Evolutionary conservation across 2,329 filamentous ascomycete species (phyloP), one percentile per base, ranked within the genome.

Genomic region (Fusarium armeniacum): DNA sequence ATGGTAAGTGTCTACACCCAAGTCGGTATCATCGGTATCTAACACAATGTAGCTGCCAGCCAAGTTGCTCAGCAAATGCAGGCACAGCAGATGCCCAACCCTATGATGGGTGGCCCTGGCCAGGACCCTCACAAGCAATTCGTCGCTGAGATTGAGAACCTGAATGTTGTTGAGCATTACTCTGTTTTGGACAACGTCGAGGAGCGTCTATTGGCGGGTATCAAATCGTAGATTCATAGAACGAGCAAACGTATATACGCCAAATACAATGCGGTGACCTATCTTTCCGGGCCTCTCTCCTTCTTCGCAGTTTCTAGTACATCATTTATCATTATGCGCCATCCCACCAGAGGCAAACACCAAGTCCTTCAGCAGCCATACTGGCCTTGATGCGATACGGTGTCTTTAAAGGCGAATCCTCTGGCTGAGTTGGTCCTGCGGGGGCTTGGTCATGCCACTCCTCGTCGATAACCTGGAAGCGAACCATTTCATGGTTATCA

Each of bases 61-160:
- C 94, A 98, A 80, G 93, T 97, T 85, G 88, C 93, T 40, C 93
- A 97, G 79, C 94, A 98, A 80, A 95, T 97, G 87, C 89, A 90
- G 70, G 87, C 86, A 32, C 89, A 94, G 76, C 79, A 81, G 62
- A 79, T 79, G 77, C 77, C 78, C 56, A 80, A 78, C 54, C 77
- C 78, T 28, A 91, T 96, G 83, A 91, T 96, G 83, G 97, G 97
- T 80, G 94, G 93, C 32, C 94, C 96, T 1, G 94, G 95, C 26
- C 91, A 96, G 76, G 97, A 99, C 78, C 93, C 94, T 0, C 92
- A 98, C 81, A 99, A 99, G 85, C 88, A 97, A 79, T 99, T 98
- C 81, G 85, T 91, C 78, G 93, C 86, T 47, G 96, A 99, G 82
- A 93, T 93, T 4, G 96, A 99, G 85, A 99, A 99, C 80, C 81